Conservation (phyloP, 2,329 filamentous ascomycete species). For the Furcasterigmium sp. region DNA sequence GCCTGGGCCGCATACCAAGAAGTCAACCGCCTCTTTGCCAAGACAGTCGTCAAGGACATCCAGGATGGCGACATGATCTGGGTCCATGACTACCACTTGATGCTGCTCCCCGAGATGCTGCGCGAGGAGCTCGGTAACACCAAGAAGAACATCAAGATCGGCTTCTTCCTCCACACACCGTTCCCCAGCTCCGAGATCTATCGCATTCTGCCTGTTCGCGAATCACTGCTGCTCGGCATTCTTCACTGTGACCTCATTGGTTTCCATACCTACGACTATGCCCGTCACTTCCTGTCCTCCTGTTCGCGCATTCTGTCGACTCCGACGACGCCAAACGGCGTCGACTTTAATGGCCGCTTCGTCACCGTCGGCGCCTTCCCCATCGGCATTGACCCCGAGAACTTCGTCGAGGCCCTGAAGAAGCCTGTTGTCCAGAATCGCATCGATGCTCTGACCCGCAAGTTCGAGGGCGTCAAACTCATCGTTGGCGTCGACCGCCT, state of each 20-base stretch:
- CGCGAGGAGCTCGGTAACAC: constrained; percentile 77
- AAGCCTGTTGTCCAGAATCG: constrained; percentile 83
- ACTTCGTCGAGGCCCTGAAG: constrained; percentile 84
- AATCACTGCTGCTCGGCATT: constrained; percentile 80
- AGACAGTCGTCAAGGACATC: constrained; percentile 80
- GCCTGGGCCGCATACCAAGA: constrained; percentile 91
- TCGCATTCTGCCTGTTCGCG: constrained; percentile 86
- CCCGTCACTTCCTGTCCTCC: constrained; percentile 93
- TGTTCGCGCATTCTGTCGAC: constrained; percentile 89
- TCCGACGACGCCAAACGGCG: constrained; percentile 83
- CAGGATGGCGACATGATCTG: constrained; percentile 93
- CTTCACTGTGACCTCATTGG: constrained; percentile 93
- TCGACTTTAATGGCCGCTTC: constrained; percentile 83
- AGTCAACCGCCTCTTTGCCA: constrained; percentile 88
- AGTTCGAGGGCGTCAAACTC: constrained; percentile 93
- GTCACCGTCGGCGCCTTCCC: constrained; percentile 93
- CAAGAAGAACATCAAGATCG: constrained; percentile 92
- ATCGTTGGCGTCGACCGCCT: constrained; percentile 95
- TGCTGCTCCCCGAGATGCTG: constrained; percentile 93
- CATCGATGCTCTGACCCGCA: constrained; percentile 77
- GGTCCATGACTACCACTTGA: constrained; percentile 98
- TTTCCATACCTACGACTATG: constrained; percentile 98
- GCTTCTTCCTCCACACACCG: constrained; percentile 96
- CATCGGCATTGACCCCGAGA: constrained; percentile 96
- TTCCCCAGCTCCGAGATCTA: constrained; percentile 98